Base-by-base conservation (phyloP, 2,329 filamentous ascomycete genomes). In the Penicillium capsulatum region DNA sequence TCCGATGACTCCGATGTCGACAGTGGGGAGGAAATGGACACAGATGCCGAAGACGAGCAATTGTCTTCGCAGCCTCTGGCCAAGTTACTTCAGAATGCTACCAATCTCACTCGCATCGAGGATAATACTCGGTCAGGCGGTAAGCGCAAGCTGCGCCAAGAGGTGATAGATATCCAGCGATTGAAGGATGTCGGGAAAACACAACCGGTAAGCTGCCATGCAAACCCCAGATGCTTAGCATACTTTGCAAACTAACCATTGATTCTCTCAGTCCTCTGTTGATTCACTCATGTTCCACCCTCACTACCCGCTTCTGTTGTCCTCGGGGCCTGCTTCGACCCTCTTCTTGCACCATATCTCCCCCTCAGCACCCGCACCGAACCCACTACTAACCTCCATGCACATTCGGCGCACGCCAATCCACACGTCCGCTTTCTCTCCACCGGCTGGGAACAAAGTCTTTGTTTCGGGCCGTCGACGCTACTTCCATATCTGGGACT, bases 401-500 rank as follows among this genome's bases (percentile, higher is more conserved):
- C 89, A 96, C 64, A 79, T 94, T 58, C 83, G 83, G 58, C 78
- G 80, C 48, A 91, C 89, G 0, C 86, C 90, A n/a, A 75, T 98
- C 37, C 80, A 84, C 42, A 88, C 84, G 8, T 88, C 90, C 5
- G 78, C 84, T 26, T 97, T 98, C 65, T 73, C 89, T 41, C 78
- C 76, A 17, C 80, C 84, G 3, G 69, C 70, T 11, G 87, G 86
- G 48, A 81, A 84, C 47, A 84, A 84, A 54, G 84, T 98, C 51
- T 86, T 95, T 64, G 86, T 96, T 44, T 85, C 89, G 13, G 90
- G 90, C 26, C 83, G 91, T 24, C 80, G 92, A 34, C 82, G 82
- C 48, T 97, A 89, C 71, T 96, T 97, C 66, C 92, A 97, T 67
- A 82, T 84, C 51, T 98, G 92, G 92, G 83, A 97, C 57, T 76